Conservation (phyloP, 176 grass and related monocot species). For the Carex pumila region DNA sequence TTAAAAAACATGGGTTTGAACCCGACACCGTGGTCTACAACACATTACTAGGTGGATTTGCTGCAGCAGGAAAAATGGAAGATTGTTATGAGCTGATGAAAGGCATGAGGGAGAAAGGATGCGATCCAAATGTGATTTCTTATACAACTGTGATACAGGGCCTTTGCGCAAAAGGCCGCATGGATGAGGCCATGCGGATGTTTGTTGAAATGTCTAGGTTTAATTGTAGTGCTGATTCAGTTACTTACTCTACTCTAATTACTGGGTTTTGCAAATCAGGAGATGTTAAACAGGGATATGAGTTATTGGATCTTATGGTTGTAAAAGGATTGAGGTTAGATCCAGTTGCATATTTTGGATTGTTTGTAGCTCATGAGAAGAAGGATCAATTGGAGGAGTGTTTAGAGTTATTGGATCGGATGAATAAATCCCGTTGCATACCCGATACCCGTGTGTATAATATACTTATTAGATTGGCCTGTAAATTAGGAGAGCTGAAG, state of each 20-base stretch:
- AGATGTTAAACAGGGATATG: slow-evolving; percentile 55
- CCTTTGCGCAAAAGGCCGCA: slow-evolving; percentile 52
- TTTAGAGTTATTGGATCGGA: slow-evolving; percentile 72
- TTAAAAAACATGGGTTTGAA: slow-evolving; percentile 51
- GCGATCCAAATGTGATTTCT: slow-evolving; percentile 67
- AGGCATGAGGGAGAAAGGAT: slow-evolving; percentile 67
- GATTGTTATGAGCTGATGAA: slow-evolving; percentile 60
- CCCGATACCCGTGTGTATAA: slow-evolving; percentile 65
- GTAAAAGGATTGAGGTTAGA: slow-evolving; percentile 55
- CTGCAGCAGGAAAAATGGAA: slow-evolving; percentile 69
- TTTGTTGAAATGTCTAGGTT: slow-evolving; percentile 97
- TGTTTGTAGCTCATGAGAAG: slow-evolving; percentile 68
- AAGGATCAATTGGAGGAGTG: slow-evolving; percentile 82
- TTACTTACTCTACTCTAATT: slow-evolving; percentile 68
- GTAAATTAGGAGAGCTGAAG: slow-evolving; percentile 70
- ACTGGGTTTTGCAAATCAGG: slow-evolving; percentile 68
- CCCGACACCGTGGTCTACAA: slow-evolving; percentile 83
- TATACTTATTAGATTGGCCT: slow-evolving; percentile 62
- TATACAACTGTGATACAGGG: slow-evolving; percentile 96
- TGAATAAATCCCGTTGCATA: slow-evolving; percentile 47
- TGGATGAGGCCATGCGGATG: slow-evolving; percentile 78
- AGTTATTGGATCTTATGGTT: slow-evolving; percentile 61
- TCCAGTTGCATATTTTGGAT: slow-evolving; percentile 45
- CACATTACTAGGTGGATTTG: slow-evolving; percentile 75
- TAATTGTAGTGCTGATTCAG: slow-evolving; percentile 45